Evolutionary conservation across 306 rosid species (phyloP).

Genomic region (Trichosanthes truncata): DNA sequence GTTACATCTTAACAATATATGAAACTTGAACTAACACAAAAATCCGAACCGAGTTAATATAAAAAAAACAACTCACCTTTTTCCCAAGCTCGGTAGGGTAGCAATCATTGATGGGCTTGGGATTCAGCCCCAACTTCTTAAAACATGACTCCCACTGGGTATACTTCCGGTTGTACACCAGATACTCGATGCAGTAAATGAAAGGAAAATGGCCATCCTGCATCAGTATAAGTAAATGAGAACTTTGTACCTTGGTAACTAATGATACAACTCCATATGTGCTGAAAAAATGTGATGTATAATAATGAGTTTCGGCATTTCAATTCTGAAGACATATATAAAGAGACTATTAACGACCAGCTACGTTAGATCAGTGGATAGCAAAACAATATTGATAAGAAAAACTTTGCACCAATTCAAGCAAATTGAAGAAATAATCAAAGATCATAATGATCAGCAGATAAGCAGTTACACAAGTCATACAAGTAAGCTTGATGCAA

Average conservation of each 20-base stretch:
- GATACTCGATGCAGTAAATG: conserved; percentile 61
- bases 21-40: background rate
- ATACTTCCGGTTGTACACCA: conserved; percentile 22
- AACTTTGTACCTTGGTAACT: background rate
- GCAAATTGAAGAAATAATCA: background rate
- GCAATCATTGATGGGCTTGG: conserved; percentile 50
- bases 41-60: background rate
- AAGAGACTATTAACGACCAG: background rate
- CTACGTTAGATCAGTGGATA: background rate
- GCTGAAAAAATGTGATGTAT: background rate
- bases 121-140: conserved; percentile 51
- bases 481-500: too few species aligned
- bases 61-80: conserved; percentile 32
- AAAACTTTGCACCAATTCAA: background rate
- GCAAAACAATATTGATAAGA: background rate
- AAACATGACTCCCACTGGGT: conserved; percentile 65
- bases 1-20: background rate
- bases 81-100: conserved; percentile 43
- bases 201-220: conserved; percentile 73
- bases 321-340: background rate
- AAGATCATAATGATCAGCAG: background rate
- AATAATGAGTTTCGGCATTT: background rate
- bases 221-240: conserved; percentile 4
- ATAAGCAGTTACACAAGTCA: too few species aligned
- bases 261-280: background rate